A percentile compares a stretch with the other conserved stretches of the same genome.
Evolutionary conservation across 257 asterid genomes (phyloP).

Genomic region (Gynochthodes officinalis): DNA sequence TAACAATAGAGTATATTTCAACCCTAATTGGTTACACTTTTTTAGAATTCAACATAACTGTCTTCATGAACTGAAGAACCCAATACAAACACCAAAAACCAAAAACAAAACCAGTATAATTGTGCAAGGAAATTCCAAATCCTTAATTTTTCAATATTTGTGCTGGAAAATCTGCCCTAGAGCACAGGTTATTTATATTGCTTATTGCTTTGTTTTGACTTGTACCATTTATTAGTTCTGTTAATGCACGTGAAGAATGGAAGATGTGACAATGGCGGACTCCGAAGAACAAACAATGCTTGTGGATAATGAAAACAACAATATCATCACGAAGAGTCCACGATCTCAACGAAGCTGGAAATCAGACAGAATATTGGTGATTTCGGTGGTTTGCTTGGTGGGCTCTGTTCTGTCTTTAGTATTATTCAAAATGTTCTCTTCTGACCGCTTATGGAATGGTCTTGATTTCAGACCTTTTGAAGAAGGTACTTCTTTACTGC

Average conservation of each 20-base stretch:
- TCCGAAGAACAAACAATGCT: constrained; percentile 3
- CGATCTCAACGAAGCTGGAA: background rate
- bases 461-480: constrained; percentile 33
- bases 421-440: constrained; percentile 30
- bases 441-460: constrained; percentile 43
- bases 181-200: background rate
- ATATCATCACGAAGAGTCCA: background rate
- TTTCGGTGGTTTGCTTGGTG: constrained; percentile 40
- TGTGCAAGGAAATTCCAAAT: constrained; percentile 15
- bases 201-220: background rate
- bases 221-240: background rate
- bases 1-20: too few species aligned
- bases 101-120: too few species aligned
- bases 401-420: constrained; percentile 54
- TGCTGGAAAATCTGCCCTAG: background rate
- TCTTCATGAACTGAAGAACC: too few species aligned
- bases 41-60: too few species aligned
- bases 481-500: constrained; percentile 32
- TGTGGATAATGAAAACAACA: background rate
- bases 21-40: too few species aligned
- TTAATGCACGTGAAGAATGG: background rate
- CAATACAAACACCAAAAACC: too few species aligned
- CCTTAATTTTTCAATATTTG: background rate
- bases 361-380: constrained; percentile 37
- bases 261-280: background rate